Evolutionary conservation across 23 red algal genomes (phyloP), one percentile per base, ranked within the genome.

Genomic region (Rhodosorus marinus): DNA sequence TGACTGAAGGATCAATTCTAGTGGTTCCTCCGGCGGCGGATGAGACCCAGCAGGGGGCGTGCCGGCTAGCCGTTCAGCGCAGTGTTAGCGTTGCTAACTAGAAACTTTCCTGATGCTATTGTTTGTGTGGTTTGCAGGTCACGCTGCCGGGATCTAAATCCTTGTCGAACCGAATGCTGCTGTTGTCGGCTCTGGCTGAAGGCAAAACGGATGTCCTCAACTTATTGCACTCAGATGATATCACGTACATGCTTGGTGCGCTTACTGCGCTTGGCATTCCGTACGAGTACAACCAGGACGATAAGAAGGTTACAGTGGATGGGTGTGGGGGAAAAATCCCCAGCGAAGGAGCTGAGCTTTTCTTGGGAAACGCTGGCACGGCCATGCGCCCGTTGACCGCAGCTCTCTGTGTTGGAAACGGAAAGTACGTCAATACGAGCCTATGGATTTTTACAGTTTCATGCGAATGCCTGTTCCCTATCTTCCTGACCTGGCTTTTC

Each of bases 361-460:
- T 73, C 41, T 57, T 98, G 0, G 90, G 90, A 14, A 98, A 98
- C 59, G 90, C 90, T 4, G 90, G 90, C 28, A 98, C 90, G 33
- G 90, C 90, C 0, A 98, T 98, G 90, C 69, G 90, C 22, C 90
- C 90, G 47, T 72, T 98, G 31, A 61, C 90, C 6, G 90, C 90
- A 8, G 77, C 70, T 0, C 54, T 98, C 59, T 54, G 35, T 17
- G 55, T n/a, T 23, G 33, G 46, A 29, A 23, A 79, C 6, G 79
- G 79, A 34, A n/a, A n/a, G n/a, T n/a, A n/a, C n/a, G n/a, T n/a
- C n/a, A n/a, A n/a, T n/a, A n/a, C n/a, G n/a, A n/a, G n/a, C n/a
- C n/a, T n/a, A n/a, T n/a, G n/a, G n/a, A n/a, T n/a, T n/a, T n/a
- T n/a, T n/a, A n/a, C n/a, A n/a, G n/a, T n/a, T n/a, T n/a, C n/a